phyloP scores from a whole-genome alignment of 768 basidiomycete species.

The Termitomyces sp. region DNA sequence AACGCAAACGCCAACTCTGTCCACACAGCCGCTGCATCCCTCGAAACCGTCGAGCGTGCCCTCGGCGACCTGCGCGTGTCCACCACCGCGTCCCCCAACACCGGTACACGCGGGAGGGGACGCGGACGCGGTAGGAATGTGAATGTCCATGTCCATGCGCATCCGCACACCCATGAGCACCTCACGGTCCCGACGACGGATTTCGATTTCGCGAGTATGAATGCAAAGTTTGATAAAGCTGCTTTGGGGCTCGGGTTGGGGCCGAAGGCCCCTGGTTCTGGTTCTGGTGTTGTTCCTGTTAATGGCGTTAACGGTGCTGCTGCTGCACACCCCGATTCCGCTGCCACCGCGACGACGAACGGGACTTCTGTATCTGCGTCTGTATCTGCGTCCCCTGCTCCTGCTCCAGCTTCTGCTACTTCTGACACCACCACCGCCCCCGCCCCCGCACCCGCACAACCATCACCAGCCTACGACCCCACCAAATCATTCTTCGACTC shows the following conservation, averaged over 20 bases:
- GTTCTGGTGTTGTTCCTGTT: no score
- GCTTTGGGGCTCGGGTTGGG: constrained; percentile 36
- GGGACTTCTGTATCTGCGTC: no score
- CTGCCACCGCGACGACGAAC: no score
- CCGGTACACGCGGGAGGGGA: constrained; percentile 19
- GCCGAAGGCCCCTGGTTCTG: no score
- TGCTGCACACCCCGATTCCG: no score
- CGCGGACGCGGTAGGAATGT: constrained; percentile 2
- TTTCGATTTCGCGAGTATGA: constrained; percentile 79
- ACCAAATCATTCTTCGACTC: constrained; percentile 82
- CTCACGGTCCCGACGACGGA: constrained; percentile 73
- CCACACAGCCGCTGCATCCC: constrained; percentile 70
- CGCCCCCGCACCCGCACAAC: no score
- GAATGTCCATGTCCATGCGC: no score
- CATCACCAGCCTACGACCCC: constrained; percentile 65
- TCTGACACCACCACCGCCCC: no score
- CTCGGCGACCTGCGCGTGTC: constrained; percentile 51
- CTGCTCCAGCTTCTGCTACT: no score
- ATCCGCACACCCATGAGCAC: not conserved
- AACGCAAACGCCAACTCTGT: constrained; percentile 43
- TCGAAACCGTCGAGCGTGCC: constrained; percentile 62
- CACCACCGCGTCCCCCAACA: not conserved
- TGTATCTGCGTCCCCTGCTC: no score
- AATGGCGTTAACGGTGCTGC: no score
- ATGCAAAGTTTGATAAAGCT: constrained; percentile 80